These are phyloP conservation scores for Cyberlindnera petersonii DNA, from an alignment of 805 yeast species.

Conservation along the genomic window DNA sequence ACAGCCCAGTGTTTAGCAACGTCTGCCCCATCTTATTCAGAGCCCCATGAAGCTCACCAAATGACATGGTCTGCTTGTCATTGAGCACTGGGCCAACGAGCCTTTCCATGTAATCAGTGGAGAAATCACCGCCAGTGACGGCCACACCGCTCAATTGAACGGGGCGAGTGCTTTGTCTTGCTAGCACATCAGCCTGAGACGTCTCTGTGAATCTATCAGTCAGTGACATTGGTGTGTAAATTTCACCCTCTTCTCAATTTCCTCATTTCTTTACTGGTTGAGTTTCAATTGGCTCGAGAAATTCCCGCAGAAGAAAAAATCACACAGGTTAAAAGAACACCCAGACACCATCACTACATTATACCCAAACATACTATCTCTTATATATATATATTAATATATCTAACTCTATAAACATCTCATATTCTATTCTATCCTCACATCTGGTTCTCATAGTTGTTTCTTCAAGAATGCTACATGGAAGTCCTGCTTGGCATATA, in stretches of 20 bases:
- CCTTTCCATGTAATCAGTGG: conserved; percentile 42
- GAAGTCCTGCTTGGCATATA: conserved; percentile 20
- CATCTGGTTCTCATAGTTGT: no score
- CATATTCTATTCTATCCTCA: no score
- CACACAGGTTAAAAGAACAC: no score
- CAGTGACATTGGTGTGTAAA: conserved; percentile 1
- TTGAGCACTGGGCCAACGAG: conserved; percentile 41
- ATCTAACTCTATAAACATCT: no score
- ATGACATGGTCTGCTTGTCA: conserved; percentile 29
- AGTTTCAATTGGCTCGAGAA: no score
- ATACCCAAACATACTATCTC: no score
- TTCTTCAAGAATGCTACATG: conserved; percentile 21
- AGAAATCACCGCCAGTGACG: conserved; percentile 31
- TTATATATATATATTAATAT: no score
- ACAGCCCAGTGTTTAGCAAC: conserved; percentile 43
- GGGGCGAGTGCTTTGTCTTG: conserved; percentile 22
- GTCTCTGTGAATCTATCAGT: conserved; percentile 1
- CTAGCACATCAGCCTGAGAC: conserved; percentile 8
- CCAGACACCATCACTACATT: conserved; percentile 1
- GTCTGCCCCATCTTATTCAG: conserved; percentile 33
- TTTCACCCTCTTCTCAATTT: neutral
- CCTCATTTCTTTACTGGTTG: no score
- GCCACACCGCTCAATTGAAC: conserved; percentile 18
- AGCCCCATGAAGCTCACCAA: conserved; percentile 37
- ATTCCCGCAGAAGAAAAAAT: no score